These are phyloP conservation scores for Barnettozyma sp. DNA, from an alignment of 805 yeast species.

Conservation along the genomic window DNA sequence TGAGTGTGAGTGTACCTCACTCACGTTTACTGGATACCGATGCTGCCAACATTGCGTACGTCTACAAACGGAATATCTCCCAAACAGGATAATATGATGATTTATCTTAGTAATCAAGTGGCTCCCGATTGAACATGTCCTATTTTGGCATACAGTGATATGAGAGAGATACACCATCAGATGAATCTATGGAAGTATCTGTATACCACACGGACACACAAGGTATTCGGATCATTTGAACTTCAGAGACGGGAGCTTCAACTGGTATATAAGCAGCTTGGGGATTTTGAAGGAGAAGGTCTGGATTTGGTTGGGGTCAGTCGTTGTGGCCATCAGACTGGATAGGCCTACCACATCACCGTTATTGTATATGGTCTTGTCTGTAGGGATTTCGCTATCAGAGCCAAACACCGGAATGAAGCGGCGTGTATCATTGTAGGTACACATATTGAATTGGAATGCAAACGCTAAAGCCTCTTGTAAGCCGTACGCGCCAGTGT, in stretches of 20 bases:
- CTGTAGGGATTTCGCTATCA: not conserved
- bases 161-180: too few species aligned
- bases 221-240: too few species aligned
- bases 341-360: slow-evolving; percentile 5
- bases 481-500: too few species aligned
- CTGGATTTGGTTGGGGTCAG: not conserved
- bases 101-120: too few species aligned
- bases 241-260: slow-evolving; percentile 5
- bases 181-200: too few species aligned
- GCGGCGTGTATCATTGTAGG: not conserved
- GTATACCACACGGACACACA: not conserved
- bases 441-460: slow-evolving; percentile 7
- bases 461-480: slow-evolving; percentile 3
- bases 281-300: slow-evolving; percentile 1
- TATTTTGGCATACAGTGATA: too few species aligned
- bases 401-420: not conserved
- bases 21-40: too few species aligned
- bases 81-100: too few species aligned
- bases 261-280: slow-evolving; percentile 1
- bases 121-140: too few species aligned
- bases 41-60: too few species aligned
- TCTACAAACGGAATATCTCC: too few species aligned
- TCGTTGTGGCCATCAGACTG: not conserved
- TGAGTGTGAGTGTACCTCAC: too few species aligned
- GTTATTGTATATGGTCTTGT: not conserved